Evolutionary conservation across 1,139 yeast genomes (phyloP), one percentile per base, ranked within the genome.

Genomic region (Yamadazyma diospyri): DNA sequence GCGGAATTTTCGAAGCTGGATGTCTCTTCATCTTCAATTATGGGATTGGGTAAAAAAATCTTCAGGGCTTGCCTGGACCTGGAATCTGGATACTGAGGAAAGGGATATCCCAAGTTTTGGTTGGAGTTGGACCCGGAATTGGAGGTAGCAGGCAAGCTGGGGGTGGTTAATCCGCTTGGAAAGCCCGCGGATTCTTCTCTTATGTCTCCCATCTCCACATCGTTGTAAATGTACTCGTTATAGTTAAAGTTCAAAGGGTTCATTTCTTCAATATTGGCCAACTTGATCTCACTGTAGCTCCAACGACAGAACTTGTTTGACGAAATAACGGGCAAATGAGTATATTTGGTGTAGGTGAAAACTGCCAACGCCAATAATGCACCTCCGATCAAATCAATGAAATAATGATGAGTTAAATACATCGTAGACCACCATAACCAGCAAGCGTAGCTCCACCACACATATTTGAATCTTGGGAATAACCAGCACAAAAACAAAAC

Each of bases 401-500:
- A 89, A 60, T 89, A 89, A 59, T 89, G 97, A 59, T 89, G 97
- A 1, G 97, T 88, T 51, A 89, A 72, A 60, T 89, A 89, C 97
- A 89, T 89, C 13, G 97, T 89, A 32, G 94, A 76, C 97, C 97
- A 89, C 97, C 97, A 89, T 48, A 89, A 73, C 95, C 95, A 87
- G 44, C 80, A 64, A 15, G 87, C 94, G 56, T 89, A 89, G 18
- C 67, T 62, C 55, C 82, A 71, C 69, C 89, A 85, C 10, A 81
- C 48, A 4, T 80, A 73, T 9, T 76, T 69, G 38, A 64, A 68
- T 35, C 62, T 69, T 16, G 97, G 97, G 56, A 89, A 88, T 39
- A 87, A 64, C 68, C 87, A 87, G 25, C 81, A 69, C 48, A 89
- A 67, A 56, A 89, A 89, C 42, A 88, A 65, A 5, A 92, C 95